phyloP scores from a whole-genome alignment of 1,284 basidiomycete genomes.

The Coniophora puteana region DNA sequence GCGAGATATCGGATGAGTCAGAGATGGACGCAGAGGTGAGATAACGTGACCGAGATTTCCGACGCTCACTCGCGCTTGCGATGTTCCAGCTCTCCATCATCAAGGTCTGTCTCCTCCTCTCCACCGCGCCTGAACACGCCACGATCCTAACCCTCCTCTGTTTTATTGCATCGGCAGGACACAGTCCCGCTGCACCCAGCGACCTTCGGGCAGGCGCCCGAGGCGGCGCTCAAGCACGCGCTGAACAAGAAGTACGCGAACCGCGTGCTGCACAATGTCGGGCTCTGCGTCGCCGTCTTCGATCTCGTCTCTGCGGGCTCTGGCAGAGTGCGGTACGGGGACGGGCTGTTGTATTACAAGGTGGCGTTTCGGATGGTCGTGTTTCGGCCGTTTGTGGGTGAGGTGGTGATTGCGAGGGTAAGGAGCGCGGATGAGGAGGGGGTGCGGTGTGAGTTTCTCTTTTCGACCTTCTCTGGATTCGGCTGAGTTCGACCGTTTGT shows the following conservation, averaged over 20 bases:
- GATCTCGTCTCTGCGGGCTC: conserved; percentile 86
- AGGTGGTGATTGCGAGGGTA: conserved; percentile 88
- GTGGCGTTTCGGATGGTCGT: conserved; percentile 88
- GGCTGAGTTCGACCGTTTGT: conserved; percentile 4
- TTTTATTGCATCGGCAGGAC: too few species aligned
- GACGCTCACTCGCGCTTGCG: too few species aligned
- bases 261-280: conserved; percentile 87
- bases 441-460: conserved; percentile 62
- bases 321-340: conserved; percentile 91
- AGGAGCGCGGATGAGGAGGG: conserved; percentile 81
- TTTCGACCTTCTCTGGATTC: conserved; percentile 3
- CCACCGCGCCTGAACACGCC: not conserved
- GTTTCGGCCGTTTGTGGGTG: conserved; percentile 88
- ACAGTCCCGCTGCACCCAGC: conserved; percentile 77
- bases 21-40: not conserved
- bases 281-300: conserved; percentile 86
- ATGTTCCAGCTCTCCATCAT: conserved; percentile 65
- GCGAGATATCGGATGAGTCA: not conserved
- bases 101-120: conserved; percentile 35
- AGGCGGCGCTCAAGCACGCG: conserved; percentile 73
- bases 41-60: not conserved
- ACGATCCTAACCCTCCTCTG: conserved; percentile 1
- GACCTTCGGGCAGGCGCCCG: conserved; percentile 68
- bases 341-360: conserved; percentile 94
- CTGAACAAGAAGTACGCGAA: conserved; percentile 95